Evolutionary conservation across 2,329 filamentous ascomycete species (phyloP).

Genomic region (Magnaporthales sp.): DNA sequence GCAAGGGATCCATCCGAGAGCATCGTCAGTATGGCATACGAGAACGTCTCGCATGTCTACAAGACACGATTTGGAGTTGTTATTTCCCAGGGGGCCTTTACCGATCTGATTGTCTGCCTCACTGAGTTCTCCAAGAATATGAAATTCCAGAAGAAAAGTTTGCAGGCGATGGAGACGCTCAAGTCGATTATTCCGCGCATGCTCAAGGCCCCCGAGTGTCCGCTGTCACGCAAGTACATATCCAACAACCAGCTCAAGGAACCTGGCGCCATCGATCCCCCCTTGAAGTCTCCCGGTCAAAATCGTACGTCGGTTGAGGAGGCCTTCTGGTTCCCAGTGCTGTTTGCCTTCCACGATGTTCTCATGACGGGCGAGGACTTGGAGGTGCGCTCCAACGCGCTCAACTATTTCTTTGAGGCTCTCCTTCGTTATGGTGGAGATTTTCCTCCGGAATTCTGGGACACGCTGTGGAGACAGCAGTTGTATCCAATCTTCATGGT

Average conservation of each 20-base stretch:
- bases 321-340: conserved; percentile 95
- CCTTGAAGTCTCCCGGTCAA: conserved; percentile 37
- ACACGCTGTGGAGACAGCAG: conserved; percentile 93
- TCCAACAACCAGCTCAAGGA: conserved; percentile 23
- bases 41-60: conserved; percentile 94
- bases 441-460: conserved; percentile 94
- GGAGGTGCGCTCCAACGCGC: conserved; percentile 81
- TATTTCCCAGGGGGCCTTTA: conserved; percentile 92
- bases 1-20: conserved; percentile 88
- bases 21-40: conserved; percentile 94
- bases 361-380: conserved; percentile 98
- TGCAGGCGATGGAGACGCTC: conserved; percentile 90
- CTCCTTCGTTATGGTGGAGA: conserved; percentile 82
- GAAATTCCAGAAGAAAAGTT: conserved; percentile 95
- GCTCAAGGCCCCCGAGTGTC: conserved; percentile 92
- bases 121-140: conserved; percentile 99
- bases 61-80: conserved; percentile 92
- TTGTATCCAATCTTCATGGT: conserved; percentile 99
- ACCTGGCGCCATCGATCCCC: conserved; percentile 27
- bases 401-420: conserved; percentile 95
- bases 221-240: conserved; percentile 59
- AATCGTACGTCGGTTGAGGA: conserved; percentile 86
- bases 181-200: conserved; percentile 92
- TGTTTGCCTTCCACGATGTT: conserved; percentile 98
- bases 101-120: conserved; percentile 89